Evolutionary conservation across 371 early-diverging fungal genomes (phyloP).

Genomic region (Mucor indicus): DNA sequence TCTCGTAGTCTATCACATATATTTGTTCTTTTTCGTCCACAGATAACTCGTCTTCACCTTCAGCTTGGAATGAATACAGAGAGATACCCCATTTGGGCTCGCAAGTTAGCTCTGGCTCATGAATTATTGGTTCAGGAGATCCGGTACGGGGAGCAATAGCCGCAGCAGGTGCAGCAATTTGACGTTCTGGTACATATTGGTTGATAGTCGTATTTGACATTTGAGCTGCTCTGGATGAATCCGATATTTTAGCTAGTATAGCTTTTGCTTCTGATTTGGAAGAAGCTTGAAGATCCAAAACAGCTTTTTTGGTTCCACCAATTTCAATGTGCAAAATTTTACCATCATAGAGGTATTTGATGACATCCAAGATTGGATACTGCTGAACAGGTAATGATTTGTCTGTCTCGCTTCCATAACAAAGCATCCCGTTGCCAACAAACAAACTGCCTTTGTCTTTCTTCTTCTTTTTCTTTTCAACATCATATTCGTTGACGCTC

Average conservation of each 20-base stretch:
- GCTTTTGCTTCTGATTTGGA: constrained; percentile 70
- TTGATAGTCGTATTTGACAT: constrained; percentile 12
- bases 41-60: constrained; percentile 72
- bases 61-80: constrained; percentile 74
- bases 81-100: constrained; percentile 66
- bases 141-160: background rate
- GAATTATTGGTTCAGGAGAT: constrained; percentile 34
- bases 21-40: constrained; percentile 74
- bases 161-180: constrained; percentile 20
- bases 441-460: constrained; percentile 72
- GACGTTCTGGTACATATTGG: constrained; percentile 1
- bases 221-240: constrained; percentile 51
- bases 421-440: constrained; percentile 64
- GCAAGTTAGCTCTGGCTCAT: constrained; percentile 60
- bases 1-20: constrained; percentile 71
- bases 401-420: constrained; percentile 70
- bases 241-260: constrained; percentile 59
- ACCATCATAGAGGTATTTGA: constrained; percentile 57
- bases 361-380: constrained; percentile 60
- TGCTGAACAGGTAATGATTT: constrained; percentile 69
- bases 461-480: constrained; percentile 76
- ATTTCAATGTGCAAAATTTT: constrained; percentile 63
- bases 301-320: constrained; percentile 48
- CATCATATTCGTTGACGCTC: constrained; percentile 54
- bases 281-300: constrained; percentile 64